phyloP scores from a whole-genome alignment of 1,284 basidiomycete species.

The Malassezia japonica region DNA sequence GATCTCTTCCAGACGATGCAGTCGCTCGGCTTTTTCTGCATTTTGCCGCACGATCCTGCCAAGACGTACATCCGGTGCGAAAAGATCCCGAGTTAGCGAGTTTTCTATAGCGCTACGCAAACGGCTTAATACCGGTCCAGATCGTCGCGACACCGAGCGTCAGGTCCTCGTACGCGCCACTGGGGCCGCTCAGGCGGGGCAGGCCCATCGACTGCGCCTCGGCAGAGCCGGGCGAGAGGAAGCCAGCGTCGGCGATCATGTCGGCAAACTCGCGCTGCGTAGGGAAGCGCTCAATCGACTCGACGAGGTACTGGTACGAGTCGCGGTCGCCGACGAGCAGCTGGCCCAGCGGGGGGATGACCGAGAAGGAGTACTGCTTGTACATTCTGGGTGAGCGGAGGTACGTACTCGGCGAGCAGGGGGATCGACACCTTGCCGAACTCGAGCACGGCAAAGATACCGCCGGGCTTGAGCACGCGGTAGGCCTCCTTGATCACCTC shows the following conservation, averaged over 20 bases:
- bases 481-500: constrained; percentile 80
- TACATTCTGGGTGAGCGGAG: constrained; percentile 59
- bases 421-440: constrained; percentile 91
- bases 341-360: constrained; percentile 88
- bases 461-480: constrained; percentile 91
- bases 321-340: constrained; percentile 88
- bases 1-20: constrained; percentile 16
- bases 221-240: constrained; percentile 43
- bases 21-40: constrained; percentile 18
- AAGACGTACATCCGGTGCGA: constrained; percentile 18
- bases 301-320: constrained; percentile 87
- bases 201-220: constrained; percentile 34
- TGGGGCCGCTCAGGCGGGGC: constrained; percentile 23
- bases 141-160: constrained; percentile 45
- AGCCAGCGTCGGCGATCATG: constrained; percentile 57
- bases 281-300: constrained; percentile 92
- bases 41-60: constrained; percentile 17
- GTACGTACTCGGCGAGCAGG: constrained; percentile 65
- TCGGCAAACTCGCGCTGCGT: constrained; percentile 76
- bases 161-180: constrained; percentile 44
- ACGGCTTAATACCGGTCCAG: constrained; percentile 32
- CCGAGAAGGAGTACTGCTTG: constrained; percentile 88
- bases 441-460: constrained; percentile 88
- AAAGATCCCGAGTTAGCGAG: constrained; percentile 10
- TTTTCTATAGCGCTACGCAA: constrained; percentile 7